Conservation (phyloP, 73 alveolate genomes). For the Paraurostyla sp. region DNA sequence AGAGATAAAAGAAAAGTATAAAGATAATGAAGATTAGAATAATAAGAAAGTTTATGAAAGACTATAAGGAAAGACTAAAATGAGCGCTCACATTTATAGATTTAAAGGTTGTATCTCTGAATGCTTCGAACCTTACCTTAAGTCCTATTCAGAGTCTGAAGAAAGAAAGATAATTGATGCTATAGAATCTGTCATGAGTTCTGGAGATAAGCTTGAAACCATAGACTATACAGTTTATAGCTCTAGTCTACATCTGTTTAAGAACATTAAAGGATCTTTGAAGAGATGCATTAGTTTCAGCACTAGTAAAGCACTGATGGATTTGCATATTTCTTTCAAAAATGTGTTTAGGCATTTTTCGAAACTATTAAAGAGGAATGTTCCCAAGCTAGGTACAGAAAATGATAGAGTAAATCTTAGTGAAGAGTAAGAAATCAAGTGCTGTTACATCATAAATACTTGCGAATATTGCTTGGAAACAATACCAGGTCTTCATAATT, state of each 20-base stretch:
- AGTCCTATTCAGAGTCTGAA: slow-evolving; percentile 92
- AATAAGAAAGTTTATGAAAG: slow-evolving; percentile 59
- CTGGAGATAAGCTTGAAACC: slow-evolving; percentile 74
- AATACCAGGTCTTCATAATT: slow-evolving; percentile 79
- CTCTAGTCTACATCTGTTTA: slow-evolving; percentile 83
- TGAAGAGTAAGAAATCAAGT: slow-evolving; percentile 71
- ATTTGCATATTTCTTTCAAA: slow-evolving; percentile 81
- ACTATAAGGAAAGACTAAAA: slow-evolving; percentile 73
- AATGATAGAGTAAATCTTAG: slow-evolving; percentile 70
- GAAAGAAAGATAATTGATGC: slow-evolving; percentile 89
- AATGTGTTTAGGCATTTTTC: slow-evolving; percentile 82
- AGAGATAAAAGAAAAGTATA: slow-evolving; percentile 80
- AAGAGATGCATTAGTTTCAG: slow-evolving; percentile 89
- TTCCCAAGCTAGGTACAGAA: slow-evolving; percentile 76
- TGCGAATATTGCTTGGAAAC: slow-evolving; percentile 89
- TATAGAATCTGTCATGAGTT: slow-evolving; percentile 62
- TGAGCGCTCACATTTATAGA: slow-evolving; percentile 80
- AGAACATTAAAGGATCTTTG: slow-evolving; percentile 83
- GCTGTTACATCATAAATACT: slow-evolving; percentile 83
- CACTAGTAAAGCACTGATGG: slow-evolving; percentile 83
- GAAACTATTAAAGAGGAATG: slow-evolving; percentile 68
- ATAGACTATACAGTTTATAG: slow-evolving; percentile 82
- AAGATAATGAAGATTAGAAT: slow-evolving; percentile 14
- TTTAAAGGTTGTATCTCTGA: slow-evolving; percentile 93
- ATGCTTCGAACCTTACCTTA: slow-evolving; percentile 95